phyloP scores from a whole-genome alignment of 257 asterid genomes.

The Gentiana straminea region DNA sequence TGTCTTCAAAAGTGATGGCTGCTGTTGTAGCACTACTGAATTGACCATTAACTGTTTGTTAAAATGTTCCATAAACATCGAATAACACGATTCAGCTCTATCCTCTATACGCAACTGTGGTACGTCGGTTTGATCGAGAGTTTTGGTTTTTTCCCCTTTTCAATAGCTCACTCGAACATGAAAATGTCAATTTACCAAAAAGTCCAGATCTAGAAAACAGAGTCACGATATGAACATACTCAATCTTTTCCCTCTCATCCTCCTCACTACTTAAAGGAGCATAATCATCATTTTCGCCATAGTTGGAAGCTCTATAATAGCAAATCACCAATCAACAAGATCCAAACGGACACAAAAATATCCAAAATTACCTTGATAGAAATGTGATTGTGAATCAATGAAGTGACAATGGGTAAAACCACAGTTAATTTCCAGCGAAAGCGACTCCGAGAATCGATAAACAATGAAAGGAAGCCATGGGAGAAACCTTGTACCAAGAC shows the following conservation, averaged over 20 bases:
- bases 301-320: too few relatives aligned
- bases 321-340: too few relatives aligned
- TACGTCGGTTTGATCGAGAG: slow-evolving; percentile 17
- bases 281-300: neutral
- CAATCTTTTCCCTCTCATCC: slow-evolving; percentile 9
- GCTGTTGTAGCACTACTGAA: neutral
- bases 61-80: slow-evolving; percentile 16
- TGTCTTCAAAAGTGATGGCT: slow-evolving; percentile 9
- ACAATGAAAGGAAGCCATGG: too few relatives aligned
- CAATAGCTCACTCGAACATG: slow-evolving; percentile 23
- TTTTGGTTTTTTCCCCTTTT: slow-evolving; percentile 21
- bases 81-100: slow-evolving; percentile 17
- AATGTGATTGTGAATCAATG: too few relatives aligned
- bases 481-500: too few relatives aligned
- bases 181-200: slow-evolving; percentile 15
- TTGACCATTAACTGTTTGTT: neutral
- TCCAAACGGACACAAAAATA: too few relatives aligned
- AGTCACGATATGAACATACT: slow-evolving; percentile 1
- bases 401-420: too few relatives aligned
- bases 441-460: too few relatives aligned
- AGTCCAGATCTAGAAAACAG: slow-evolving; percentile 23
- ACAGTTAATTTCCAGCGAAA: too few relatives aligned
- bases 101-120: slow-evolving; percentile 21
- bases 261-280: slow-evolving; percentile 3
- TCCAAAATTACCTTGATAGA: too few relatives aligned